Base-by-base conservation (phyloP, 371 early-diverging fungal genomes). In the Mortierella sp. region DNA sequence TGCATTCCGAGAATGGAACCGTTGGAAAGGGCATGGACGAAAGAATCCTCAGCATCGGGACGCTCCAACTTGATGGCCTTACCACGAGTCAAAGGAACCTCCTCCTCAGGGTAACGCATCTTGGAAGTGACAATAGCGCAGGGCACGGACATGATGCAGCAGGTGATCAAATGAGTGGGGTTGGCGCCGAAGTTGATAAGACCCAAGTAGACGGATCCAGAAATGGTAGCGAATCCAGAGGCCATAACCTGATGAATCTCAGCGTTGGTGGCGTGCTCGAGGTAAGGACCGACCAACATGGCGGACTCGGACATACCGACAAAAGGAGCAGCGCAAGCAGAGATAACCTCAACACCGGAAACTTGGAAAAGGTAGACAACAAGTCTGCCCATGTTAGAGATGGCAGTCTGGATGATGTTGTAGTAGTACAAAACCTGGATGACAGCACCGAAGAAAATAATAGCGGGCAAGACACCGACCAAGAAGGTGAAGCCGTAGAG, bases 61-160 rank as follows among this genome's bases (percentile, higher is more conserved):
- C 78, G 81, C 51, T 88, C 86, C 61, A 93, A 90, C 22, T 83
- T 77, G 42, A 83, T 80, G 56, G 91, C 87, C 62, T 85, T 85
- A 8, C 92, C 90, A 55, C 86, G 89, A 42, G 96, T 92, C 75
- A 93, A 61, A 2, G 96, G 90, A 55, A 92, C 92, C 56, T 94
- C 95, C 35, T 87, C 91, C 83, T 97, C 97, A 2, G 97, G 97
- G 72, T 89, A 92, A 43, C 94, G 90, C 76, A 96, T 82, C 87
- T 96, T 96, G 85, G 95, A 93, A 55, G 96, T 87, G 42, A 94
- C 91, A 43, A 97, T 82, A 6, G 95, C 92, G 76, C 95, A 93
- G 1, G 97, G 96, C 40, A 96, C 92, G 29, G 97, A 97, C 96
- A 96, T 96, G 88, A 96, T 87, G 82, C 96, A 96, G 8, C 95